phyloP scores from a whole-genome alignment of 306 rosid species.

The Trifolium repens region DNA sequence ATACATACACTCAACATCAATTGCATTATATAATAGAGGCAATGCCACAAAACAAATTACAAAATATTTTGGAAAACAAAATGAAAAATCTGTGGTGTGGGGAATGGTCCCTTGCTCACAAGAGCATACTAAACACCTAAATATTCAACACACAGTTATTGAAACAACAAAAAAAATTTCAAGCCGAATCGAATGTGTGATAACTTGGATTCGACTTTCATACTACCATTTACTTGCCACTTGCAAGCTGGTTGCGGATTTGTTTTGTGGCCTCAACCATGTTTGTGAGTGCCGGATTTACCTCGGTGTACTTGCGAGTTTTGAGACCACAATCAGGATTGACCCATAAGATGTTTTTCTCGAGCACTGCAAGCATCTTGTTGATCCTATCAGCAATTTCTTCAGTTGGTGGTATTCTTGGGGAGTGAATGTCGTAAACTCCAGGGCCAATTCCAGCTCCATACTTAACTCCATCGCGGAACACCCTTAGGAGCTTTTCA shows the following conservation, averaged over 20 bases:
- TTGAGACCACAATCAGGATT: slow-evolving; percentile 91
- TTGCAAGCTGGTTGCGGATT: slow-evolving; percentile 73
- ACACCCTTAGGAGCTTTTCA: slow-evolving; percentile 83
- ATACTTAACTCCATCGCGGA: slow-evolving; percentile 90
- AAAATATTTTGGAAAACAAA: slow-evolving; percentile 14
- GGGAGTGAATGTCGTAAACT: slow-evolving; percentile 88
- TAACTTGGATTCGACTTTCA: slow-evolving; percentile 26
- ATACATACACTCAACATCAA: slow-evolving; percentile 1
- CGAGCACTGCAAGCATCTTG: slow-evolving; percentile 92
- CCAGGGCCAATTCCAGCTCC: slow-evolving; percentile 95
- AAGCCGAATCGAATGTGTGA: slow-evolving; percentile 28
- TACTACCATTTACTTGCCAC: slow-evolving; percentile 58
- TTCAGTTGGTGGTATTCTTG: slow-evolving; percentile 82
- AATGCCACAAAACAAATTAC: slow-evolving; percentile 35
- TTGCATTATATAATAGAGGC: slow-evolving; percentile 35
- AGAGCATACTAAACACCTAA: slow-evolving; percentile 42
- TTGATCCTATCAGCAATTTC: slow-evolving; percentile 85
- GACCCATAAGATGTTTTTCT: slow-evolving; percentile 81
- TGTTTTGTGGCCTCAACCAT: slow-evolving; percentile 79
- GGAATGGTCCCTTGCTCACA: slow-evolving; percentile 19
- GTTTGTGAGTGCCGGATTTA: slow-evolving; percentile 78
- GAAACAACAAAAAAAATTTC: slow-evolving; percentile 34
- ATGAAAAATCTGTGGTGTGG: background rate
- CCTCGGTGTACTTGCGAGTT: slow-evolving; percentile 82
- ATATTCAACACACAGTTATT: slow-evolving; percentile 58